phyloP scores from a whole-genome alignment of 805 yeast species.

The Candida germanica region DNA sequence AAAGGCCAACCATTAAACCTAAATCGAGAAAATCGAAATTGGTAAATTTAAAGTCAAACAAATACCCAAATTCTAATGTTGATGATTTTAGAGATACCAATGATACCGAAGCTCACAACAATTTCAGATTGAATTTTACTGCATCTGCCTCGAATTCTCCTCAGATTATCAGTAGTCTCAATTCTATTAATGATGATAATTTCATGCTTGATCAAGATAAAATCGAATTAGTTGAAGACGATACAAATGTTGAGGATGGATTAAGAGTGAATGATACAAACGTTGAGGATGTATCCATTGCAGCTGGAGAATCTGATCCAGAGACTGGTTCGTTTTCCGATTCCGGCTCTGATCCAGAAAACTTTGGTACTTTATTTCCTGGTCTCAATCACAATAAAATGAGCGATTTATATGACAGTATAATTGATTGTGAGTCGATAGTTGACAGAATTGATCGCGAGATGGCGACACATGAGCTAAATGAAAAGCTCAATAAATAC shows the following conservation, averaged over 20 bases:
- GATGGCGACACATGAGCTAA: conserved; percentile 28
- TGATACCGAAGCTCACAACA: background rate
- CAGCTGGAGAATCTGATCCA: conserved; percentile 20
- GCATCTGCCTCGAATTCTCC: conserved; percentile 40
- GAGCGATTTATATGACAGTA: conserved; percentile 29
- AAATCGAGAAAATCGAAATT: conserved; percentile 26
- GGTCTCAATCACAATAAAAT: conserved; percentile 14
- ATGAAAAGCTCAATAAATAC: conserved; percentile 28
- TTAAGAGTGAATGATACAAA: conserved; percentile 25
- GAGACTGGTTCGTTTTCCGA: conserved; percentile 16
- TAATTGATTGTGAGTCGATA: conserved; percentile 33
- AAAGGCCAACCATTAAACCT: conserved; percentile 33
- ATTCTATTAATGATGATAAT: conserved; percentile 27
- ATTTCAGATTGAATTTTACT: conserved; percentile 22
- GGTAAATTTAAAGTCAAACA: conserved; percentile 1
- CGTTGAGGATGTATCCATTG: conserved; percentile 24
- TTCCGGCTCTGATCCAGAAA: conserved; percentile 14
- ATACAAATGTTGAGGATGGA: conserved; percentile 22
- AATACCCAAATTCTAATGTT: background rate
- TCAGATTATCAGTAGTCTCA: conserved; percentile 34
- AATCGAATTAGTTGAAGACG: conserved; percentile 26
- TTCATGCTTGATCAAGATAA: conserved; percentile 34
- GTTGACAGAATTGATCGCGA: conserved; percentile 30
- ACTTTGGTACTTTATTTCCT: conserved; percentile 9
- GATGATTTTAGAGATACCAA: background rate